These are phyloP conservation scores for Rhizopogon rudus DNA, from an alignment of 768 basidiomycete genomes.

Conservation along the genomic window DNA sequence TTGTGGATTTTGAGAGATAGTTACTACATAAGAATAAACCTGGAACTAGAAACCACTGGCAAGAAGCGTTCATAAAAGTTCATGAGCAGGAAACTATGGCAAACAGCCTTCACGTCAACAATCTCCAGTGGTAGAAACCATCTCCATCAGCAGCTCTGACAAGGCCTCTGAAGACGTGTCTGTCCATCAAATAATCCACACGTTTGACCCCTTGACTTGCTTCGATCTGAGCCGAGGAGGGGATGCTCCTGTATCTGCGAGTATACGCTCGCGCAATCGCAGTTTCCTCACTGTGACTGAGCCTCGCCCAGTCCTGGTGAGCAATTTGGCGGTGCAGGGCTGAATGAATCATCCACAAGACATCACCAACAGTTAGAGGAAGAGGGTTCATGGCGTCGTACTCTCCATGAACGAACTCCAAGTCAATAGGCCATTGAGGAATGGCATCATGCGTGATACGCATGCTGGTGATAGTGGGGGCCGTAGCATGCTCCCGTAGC, in stretches of 20 bases:
- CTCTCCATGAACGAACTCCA: slow-evolving; percentile 34
- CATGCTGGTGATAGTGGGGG: slow-evolving; percentile 48
- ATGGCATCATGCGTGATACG: slow-evolving; percentile 53
- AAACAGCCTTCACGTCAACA: slow-evolving; percentile 15
- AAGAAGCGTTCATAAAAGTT: not conserved
- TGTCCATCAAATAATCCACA: slow-evolving; percentile 33
- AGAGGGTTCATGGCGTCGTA: slow-evolving; percentile 21
- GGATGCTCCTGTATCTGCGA: slow-evolving; percentile 26
- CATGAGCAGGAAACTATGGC: not conserved
- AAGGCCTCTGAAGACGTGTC: slow-evolving; percentile 33
- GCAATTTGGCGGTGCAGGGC: slow-evolving; percentile 39
- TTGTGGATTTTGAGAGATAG: not conserved
- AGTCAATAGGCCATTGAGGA: slow-evolving; percentile 57
- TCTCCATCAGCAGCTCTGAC: slow-evolving; percentile 24
- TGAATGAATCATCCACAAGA: slow-evolving; percentile 46
- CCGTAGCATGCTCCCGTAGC: slow-evolving; percentile 47
- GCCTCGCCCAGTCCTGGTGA: slow-evolving; percentile 30
- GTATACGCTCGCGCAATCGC: slow-evolving; percentile 33
- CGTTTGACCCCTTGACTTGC: slow-evolving; percentile 34
- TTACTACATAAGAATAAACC: not conserved
- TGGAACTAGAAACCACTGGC: too few relatives aligned
- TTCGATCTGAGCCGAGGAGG: slow-evolving; percentile 26
- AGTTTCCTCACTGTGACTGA: slow-evolving; percentile 22
- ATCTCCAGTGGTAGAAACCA: slow-evolving; percentile 24
- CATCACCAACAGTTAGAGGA: slow-evolving; percentile 54